Percentiles rank a stretch among this genome's conserved stretches.
These are phyloP conservation scores for Murraya koenigii DNA, from an alignment of 345 rosid genomes.

Conservation along the genomic window DNA sequence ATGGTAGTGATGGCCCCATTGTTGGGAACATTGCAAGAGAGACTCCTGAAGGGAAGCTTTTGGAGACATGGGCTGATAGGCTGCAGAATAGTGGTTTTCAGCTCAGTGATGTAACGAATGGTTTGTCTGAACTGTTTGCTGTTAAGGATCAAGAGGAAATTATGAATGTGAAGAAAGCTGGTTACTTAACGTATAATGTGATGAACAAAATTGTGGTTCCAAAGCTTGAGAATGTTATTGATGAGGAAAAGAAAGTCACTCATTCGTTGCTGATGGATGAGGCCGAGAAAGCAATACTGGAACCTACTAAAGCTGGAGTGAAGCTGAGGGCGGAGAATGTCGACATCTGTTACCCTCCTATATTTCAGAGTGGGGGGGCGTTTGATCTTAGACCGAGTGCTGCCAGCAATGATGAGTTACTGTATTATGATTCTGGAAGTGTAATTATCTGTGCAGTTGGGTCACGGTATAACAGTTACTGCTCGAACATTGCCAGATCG, in stretches of 20 bases:
- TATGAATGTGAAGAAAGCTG: conserved; percentile 80
- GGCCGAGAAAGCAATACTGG: conserved; percentile 79
- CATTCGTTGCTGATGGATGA: conserved; percentile 90
- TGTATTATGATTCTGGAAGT: conserved; percentile 85
- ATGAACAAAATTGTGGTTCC: conserved; percentile 89
- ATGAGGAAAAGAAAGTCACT: conserved; percentile 81
- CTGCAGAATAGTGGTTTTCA: conserved; percentile 51
- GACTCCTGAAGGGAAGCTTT: conserved; percentile 78
- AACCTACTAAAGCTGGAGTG: conserved; percentile 75
- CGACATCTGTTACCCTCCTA: conserved; percentile 94
- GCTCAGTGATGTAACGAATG: conserved; percentile 68
- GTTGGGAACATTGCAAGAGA: conserved; percentile 79
- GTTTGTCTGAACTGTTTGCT: conserved; percentile 82
- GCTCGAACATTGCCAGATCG: conserved; percentile 87
- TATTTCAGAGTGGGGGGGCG: conserved; percentile 90
- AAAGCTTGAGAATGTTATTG: conserved; percentile 81
- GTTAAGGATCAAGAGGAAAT: conserved; percentile 73
- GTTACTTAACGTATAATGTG: conserved; percentile 65
- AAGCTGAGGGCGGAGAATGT: conserved; percentile 89
- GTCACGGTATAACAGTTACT: conserved; percentile 81
- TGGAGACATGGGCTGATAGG: conserved; percentile 77
- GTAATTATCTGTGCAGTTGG: conserved; percentile 89
- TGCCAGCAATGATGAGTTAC: conserved; percentile 72
- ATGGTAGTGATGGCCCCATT: conserved; percentile 40
- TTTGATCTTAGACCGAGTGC: conserved; percentile 97